Base-by-base conservation (phyloP, 768 basidiomycete genomes). In the Xanthoconium purpureum region DNA sequence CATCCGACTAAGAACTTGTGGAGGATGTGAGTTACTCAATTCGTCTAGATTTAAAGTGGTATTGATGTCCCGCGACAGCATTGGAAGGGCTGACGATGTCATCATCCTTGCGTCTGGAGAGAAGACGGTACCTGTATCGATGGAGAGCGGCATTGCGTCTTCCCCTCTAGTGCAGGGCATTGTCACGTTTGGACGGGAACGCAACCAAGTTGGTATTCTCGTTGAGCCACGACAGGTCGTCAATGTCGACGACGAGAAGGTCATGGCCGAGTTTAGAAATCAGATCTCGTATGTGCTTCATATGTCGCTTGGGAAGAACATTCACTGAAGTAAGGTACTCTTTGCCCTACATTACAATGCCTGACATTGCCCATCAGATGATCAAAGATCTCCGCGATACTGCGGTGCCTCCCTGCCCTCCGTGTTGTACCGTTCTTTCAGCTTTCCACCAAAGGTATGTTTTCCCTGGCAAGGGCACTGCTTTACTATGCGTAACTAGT, bases 1-100 rank as follows among this genome's bases (percentile, higher is more conserved):
- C 80, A 82, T 56, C 80, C 80, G 0, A 75, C 75, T 0, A 76
- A 74, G 28, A 60, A 70, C 2, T 36, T 58, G 50, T 60, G 59
- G 59, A 53, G 32, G 43, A 53, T 60, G 59, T 59, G 13, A n/a
- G 59, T 46, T n/a, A 24, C 24, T 4, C 24, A 24, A 24, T 24
- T 24, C 4, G 24, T 4, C 24, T 24, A 24, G 24, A 24, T 24
- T 24, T 24, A 24, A 24, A 2, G 24, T 24, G 24, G 4, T 24
- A 4, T 24, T 24, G 24, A 24, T 24, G 24, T 24, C 24, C 24
- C 24, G 3, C 6, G 39, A 38, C 13, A 78, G 76, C 39, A 65
- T 77, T 3, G 76, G 77, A 1, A 68, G 79, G 18, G 63, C 43
- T 10, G 70, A 73, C 35, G 73, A 74, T 29, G 69, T 72, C 0